Base-by-base conservation (phyloP, 2,329 filamentous ascomycete genomes). In the Taxawa tesnikishii region DNA sequence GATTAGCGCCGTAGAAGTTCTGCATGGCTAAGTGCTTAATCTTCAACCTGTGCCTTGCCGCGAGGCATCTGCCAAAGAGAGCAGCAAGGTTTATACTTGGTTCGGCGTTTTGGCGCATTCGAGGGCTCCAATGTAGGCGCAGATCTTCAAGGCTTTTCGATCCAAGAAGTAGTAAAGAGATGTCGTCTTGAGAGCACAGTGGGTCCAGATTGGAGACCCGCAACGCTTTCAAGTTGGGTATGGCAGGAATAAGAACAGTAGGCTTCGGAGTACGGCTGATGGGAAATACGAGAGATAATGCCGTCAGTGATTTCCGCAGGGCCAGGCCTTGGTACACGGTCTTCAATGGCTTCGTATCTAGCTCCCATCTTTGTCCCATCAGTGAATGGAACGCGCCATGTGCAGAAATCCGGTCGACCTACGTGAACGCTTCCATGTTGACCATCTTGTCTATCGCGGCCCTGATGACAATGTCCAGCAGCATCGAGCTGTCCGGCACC, bases 401-500 rank as follows among this genome's bases (percentile, higher is more conserved):
- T 11, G 29, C 14, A 12, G 16, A 3, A 21, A 12, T 12, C 13
- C n/a, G 7, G 13, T 4, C 14, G 5, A 48, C 56, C 14, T 53
- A 65, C 60, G 52, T 62, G 45, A 77, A 75, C 9, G 56, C 58
- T 37, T 64, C 53, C 38, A 78, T 52, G 29, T 63, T 63, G 11
- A 54, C 55, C 69, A 73, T 76, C 48, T 61, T 66, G 49, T 76
- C 71, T 19, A 75, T 54, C 2, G 68, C 70, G 3, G 69, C 70
- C 36, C 73, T 65, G 31, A 74, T 57, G 2, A 67, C 61, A 30
- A 74, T 69, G 46, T 73, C 75, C 44, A 77, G 54, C 59, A 78
- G 63, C 69, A 77, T 75, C 23, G 63, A 68, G 27, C 67, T 72
- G 51, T 77, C 73, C n/a, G 73, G 70, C 32, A 77, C 67, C 23